These are phyloP conservation scores for Cytospora piceicola DNA, from an alignment of 2,329 filamentous ascomycete genomes.

Conservation along the genomic window DNA sequence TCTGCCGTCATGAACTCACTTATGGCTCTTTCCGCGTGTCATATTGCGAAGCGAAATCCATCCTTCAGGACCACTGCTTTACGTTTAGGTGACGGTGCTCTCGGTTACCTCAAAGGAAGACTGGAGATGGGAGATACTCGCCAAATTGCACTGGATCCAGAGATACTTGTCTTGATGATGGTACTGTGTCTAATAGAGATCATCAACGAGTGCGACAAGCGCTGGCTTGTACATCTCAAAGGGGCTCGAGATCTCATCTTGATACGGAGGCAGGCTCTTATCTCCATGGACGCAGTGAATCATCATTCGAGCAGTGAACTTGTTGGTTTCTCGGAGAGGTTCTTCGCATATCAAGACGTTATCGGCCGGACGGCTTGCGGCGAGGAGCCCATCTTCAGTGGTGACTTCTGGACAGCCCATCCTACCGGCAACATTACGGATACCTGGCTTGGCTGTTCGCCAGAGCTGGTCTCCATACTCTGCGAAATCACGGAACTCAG, in stretches of 20 bases:
- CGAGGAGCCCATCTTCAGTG: constrained; percentile 50
- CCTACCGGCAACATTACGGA: constrained; percentile 41
- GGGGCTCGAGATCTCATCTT: constrained; percentile 52
- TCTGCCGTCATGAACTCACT: constrained; percentile 27
- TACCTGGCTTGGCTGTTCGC: constrained; percentile 54
- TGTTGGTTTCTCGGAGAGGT: constrained; percentile 47
- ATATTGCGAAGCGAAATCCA: constrained; percentile 24
- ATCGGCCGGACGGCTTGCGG: constrained; percentile 56
- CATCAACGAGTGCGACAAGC: constrained; percentile 38
- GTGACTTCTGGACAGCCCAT: constrained; percentile 48
- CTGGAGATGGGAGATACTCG: constrained; percentile 36
- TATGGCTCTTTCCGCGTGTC: constrained; percentile 30
- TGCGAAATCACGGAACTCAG: constrained; percentile 53
- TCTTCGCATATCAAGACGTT: constrained; percentile 56
- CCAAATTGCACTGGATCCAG: constrained; percentile 32
- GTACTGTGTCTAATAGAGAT: constrained; percentile 52
- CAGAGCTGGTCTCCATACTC: constrained; percentile 49
- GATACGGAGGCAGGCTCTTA: constrained; percentile 37
- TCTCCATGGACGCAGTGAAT: not conserved
- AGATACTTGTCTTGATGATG: constrained; percentile 49
- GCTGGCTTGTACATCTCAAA: constrained; percentile 52
- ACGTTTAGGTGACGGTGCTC: constrained; percentile 41
- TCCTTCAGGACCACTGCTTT: constrained; percentile 28
- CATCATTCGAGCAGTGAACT: constrained; percentile 29
- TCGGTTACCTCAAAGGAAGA: constrained; percentile 42